These are phyloP conservation scores for Citrullus colocynthis DNA, from an alignment of 306 rosid species.

Conservation along the genomic window DNA sequence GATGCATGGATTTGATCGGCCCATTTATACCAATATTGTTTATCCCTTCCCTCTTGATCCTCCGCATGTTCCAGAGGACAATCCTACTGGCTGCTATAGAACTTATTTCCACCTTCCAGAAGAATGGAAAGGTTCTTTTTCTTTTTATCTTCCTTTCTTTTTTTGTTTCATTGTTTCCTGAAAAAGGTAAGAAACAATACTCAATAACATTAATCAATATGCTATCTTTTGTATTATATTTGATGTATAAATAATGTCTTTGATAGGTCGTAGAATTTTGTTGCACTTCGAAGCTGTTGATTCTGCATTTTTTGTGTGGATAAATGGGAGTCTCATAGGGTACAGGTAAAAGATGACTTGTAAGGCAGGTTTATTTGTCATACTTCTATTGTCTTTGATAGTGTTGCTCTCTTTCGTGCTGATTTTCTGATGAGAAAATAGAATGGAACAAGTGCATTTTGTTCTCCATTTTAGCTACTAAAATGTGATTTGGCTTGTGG, in stretches of 20 bases:
- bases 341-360: constrained; percentile 43
- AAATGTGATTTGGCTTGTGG: neutral
- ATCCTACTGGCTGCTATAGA: constrained; percentile 96
- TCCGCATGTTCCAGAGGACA: constrained; percentile 52
- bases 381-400: neutral
- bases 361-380: neutral
- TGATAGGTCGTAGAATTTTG: constrained; percentile 79
- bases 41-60: constrained; percentile 89
- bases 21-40: constrained; percentile 63
- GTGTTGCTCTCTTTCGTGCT: neutral
- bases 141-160: neutral
- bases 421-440: neutral
- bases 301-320: constrained; percentile 89
- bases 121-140: constrained; percentile 70
- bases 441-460: neutral
- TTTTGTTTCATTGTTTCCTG: neutral
- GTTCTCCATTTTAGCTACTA: neutral
- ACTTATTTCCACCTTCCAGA: constrained; percentile 49
- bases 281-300: constrained; percentile 96
- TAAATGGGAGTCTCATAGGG: constrained; percentile 78
- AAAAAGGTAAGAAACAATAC: neutral
- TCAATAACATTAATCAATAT: neutral
- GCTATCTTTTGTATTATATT: neutral
- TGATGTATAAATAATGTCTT: constrained; percentile 8
- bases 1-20: constrained; percentile 77